A percentile compares a stretch with the other conserved stretches of the same genome.
Conservation (phyloP, 495 filamentous ascomycete species). For the Penicillium tannophilum region DNA sequence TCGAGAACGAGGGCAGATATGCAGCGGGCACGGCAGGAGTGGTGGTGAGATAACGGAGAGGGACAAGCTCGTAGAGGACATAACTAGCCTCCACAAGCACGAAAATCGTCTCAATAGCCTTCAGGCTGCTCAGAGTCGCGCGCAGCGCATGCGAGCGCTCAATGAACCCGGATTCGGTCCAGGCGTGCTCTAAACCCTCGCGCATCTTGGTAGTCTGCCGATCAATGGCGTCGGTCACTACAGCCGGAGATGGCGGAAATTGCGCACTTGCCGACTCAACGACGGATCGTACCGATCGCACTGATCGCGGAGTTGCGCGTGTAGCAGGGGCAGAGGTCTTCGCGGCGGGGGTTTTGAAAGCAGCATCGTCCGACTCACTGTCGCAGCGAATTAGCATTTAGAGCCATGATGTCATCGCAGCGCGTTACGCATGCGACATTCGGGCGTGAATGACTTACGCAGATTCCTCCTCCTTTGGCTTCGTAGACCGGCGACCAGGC, state of each 20-base stretch:
- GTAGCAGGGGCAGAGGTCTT: slow-evolving; percentile 9
- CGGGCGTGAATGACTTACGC: slow-evolving; percentile 37
- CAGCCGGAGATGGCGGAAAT: slow-evolving; percentile 80
- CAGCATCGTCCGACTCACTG: slow-evolving; percentile 18
- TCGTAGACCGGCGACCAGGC: slow-evolving; percentile 36
- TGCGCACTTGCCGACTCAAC: slow-evolving; percentile 16
- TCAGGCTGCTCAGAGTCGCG: slow-evolving; percentile 64
- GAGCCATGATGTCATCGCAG: neutral
- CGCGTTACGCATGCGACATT: slow-evolving; percentile 8
- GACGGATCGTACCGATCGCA: slow-evolving; percentile 66
- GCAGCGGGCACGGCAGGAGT: slow-evolving; percentile 60
- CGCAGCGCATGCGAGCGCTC: slow-evolving; percentile 54
- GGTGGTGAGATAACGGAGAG: slow-evolving; percentile 69
- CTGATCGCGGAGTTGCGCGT: slow-evolving; percentile 24
- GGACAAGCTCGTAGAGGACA: slow-evolving; percentile 48
- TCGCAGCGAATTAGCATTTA: slow-evolving; percentile 8
- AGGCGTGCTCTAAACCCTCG: slow-evolving; percentile 45
- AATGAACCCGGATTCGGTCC: slow-evolving; percentile 46
- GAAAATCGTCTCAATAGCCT: slow-evolving; percentile 66
- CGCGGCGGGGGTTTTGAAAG: neutral
- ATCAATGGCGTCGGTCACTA: slow-evolving; percentile 82
- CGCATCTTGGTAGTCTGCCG: slow-evolving; percentile 66
- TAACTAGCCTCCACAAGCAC: slow-evolving; percentile 60
- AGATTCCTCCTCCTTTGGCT: slow-evolving; percentile 43
- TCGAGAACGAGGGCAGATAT: slow-evolving; percentile 40